Conservation (phyloP, 805 yeast species). For the Starmerella lactis-condensi region DNA sequence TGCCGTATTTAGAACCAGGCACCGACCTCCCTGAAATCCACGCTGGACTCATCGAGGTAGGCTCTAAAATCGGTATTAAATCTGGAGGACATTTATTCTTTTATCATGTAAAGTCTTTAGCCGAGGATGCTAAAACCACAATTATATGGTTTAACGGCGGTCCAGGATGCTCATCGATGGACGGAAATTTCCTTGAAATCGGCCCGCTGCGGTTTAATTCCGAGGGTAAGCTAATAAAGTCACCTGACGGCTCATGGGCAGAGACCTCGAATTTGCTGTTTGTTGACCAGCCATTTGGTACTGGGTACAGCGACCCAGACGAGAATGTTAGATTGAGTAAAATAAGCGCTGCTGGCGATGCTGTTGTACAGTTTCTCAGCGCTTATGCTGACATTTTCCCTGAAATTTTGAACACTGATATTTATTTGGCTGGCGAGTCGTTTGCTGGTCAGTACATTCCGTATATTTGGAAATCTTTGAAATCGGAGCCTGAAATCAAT, state of each 20-base stretch:
- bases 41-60: slow-evolving; percentile 43
- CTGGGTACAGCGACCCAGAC: slow-evolving; percentile 62
- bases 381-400: slow-evolving; percentile 58
- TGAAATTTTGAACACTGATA: slow-evolving; percentile 40
- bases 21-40: slow-evolving; percentile 27
- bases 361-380: slow-evolving; percentile 46
- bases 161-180: slow-evolving; percentile 97
- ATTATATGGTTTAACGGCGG: slow-evolving; percentile 91
- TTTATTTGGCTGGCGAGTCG: slow-evolving; percentile 82
- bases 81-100: slow-evolving; percentile 37
- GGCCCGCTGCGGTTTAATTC: slow-evolving; percentile 63
- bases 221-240: slow-evolving; percentile 22
- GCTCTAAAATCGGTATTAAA: slow-evolving; percentile 34
- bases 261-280: slow-evolving; percentile 59
- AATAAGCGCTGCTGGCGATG: slow-evolving; percentile 33
- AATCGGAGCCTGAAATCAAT: slow-evolving; percentile 22
- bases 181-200: slow-evolving; percentile 80
- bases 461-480: slow-evolving; percentile 50
- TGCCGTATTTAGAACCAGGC: slow-evolving; percentile 21
- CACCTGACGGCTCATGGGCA: slow-evolving; percentile 55
- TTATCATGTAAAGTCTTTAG: slow-evolving; percentile 41
- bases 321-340: slow-evolving; percentile 25
- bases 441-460: slow-evolving; percentile 97
- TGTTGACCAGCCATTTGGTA: slow-evolving; percentile 89
- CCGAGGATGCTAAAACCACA: slow-evolving; percentile 20